phyloP scores from a whole-genome alignment of 228 moss, liverwort and hornwort genomes.

The Sphagnum magellanicum region DNA sequence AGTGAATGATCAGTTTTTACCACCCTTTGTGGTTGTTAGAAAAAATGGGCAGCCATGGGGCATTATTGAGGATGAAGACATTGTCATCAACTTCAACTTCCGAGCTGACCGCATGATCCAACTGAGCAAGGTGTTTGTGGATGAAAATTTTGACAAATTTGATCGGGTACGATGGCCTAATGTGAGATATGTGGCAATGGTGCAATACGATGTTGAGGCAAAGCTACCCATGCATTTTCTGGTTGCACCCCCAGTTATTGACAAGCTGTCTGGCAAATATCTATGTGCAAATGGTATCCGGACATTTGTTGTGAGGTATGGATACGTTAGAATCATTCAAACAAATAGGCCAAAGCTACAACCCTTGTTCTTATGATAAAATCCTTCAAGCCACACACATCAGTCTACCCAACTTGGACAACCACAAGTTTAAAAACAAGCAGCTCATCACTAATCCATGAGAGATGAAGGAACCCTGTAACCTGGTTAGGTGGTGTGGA shows the following conservation, averaged over 20 bases:
- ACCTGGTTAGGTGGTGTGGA: no score
- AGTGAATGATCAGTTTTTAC: conserved; percentile 66
- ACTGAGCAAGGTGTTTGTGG: conserved; percentile 59
- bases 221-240: conserved; percentile 54
- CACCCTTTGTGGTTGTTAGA: conserved; percentile 63
- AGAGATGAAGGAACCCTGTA: no score
- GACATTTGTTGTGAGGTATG: conserved; percentile 61
- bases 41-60: conserved; percentile 62
- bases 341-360: not conserved
- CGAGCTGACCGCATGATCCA: conserved; percentile 62
- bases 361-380: no score
- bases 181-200: conserved; percentile 50
- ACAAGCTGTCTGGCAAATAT: conserved; percentile 56
- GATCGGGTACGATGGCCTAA: conserved; percentile 65
- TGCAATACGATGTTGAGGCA: conserved; percentile 69
- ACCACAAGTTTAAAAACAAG: no score
- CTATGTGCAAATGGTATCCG: conserved; percentile 50
- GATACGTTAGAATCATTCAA: not conserved
- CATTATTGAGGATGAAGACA: conserved; percentile 34
- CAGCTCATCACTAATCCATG: no score
- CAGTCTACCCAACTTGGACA: no score
- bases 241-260: conserved; percentile 60
- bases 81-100: conserved; percentile 72
- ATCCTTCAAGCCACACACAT: no score
- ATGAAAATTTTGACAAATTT: conserved; percentile 57